Evolutionary conservation across 345 rosid genomes (phyloP), one percentile per base, ranked within the genome.

Genomic region (Erodium maritimum): DNA sequence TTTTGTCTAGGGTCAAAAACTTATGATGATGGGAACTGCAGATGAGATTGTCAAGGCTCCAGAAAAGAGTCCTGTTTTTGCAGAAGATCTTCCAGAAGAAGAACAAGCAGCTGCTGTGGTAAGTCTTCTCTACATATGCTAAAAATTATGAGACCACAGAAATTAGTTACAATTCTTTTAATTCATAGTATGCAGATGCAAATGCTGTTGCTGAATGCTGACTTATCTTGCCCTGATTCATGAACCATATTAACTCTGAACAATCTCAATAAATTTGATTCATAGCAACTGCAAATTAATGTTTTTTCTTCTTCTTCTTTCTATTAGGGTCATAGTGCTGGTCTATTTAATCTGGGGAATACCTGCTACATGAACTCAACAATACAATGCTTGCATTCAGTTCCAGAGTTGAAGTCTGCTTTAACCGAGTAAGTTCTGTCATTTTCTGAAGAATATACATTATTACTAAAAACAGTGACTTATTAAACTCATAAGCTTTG

Each of bases 11-110:
- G 97, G 99, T 62, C 97, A 90, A 79, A 87, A 78, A 65, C 70
- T 93, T 84, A 93, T 93, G 99, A 83, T 93, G 99, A 87, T 93
- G 96, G 99, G 97, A 69, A 87, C 97, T 66, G 96, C 91, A 12
- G 99, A 85, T 73, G 96, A 90, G 83, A 75, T 90, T 57, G 86
- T 94, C 64, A 90, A 87, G 72, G 95, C 95, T 62, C 97, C 99
- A 17, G 97, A 93, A 63, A 93, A 87, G 76, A 90, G 88, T 24
- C 90, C 83, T 74, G 79, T 94, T 66, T 94, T 94, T 68, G 71
- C 85, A 20, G 99, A 94, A 78, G 99, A 94, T 81, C 83, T 94
- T 74, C 97, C 96, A 10, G 95, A 90, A 66, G 99, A 94, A 78
- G 97, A 84, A 57, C 96, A 79, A 79, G 95, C 75, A 54, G 73